Base-by-base conservation (phyloP, 2,329 filamentous ascomycete genomes). In the Fusarium tuaranense region DNA sequence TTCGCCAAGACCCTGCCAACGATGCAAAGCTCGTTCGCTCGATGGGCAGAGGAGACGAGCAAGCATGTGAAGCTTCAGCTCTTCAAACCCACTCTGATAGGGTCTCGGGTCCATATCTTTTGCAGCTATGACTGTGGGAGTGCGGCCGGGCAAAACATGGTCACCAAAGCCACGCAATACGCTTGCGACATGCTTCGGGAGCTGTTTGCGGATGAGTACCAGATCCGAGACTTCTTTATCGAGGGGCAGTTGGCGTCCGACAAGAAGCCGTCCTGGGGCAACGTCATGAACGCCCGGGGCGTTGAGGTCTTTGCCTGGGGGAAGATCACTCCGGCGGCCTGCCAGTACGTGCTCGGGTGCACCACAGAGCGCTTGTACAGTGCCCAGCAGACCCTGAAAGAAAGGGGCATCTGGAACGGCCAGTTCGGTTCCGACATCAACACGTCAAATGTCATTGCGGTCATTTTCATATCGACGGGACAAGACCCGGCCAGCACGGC, bases 111-210 rank as follows among this genome's bases (percentile, higher is more conserved):
- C 10, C 68, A 67, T 57, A 10, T 70, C 7, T 57, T 69, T 18
- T 63, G 68, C 38, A 66, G 34, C 32, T 70, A 70, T 39, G 12
- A 32, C 30, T 70, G 63, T 25, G 58, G 68, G 34, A 39, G 46
- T n/a, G 68, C 63, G 22, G 48, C 51, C n/a, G 68, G 68, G 9
- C 58, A 67, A 22, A 67, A 70, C 59, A 67, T 67, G 63, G 68
- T 70, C 7, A 70, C 68, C 6, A 70, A 70, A 22, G 68, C 63
- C 12, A 66, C 63, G 4, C 27, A 67, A 9, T 34, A 70, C 27
- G 63, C 68, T 12, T 70, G 58, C 13, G 20, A 63, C 10, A 70
- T 48, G 58, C 63, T 70, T 10, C 59, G 48, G 53, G 7, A 63
- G 14, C 25, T 59, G 4, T 46, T 39, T n/a, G 20, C 36, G 7